Conservation (phyloP, 2,329 filamentous ascomycete species). For the Calcarisporium arbuscula region DNA sequence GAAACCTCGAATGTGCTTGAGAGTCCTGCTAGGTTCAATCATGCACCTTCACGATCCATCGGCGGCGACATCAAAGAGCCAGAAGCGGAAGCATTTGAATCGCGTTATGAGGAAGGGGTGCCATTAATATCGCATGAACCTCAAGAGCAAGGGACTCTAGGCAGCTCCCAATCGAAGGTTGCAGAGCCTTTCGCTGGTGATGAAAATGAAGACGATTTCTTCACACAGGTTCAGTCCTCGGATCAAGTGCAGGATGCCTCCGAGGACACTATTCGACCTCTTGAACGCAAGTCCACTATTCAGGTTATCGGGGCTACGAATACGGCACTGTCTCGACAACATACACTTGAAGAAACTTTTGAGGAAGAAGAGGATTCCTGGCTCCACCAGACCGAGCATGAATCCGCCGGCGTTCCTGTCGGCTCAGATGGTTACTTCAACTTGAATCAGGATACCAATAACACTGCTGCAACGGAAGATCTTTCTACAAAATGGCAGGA, state of each 20-base stretch:
- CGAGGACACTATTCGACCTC: constrained; percentile 16
- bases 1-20: constrained; percentile 8
- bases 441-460: no score
- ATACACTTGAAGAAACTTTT: constrained; percentile 23
- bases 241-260: constrained; percentile 8
- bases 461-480: constrained; percentile 50
- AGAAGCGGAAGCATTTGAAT: constrained; percentile 41
- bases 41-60: constrained; percentile 28
- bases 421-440: no score
- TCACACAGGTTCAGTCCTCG: constrained; percentile 48
- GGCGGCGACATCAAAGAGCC: constrained; percentile 36
- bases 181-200: constrained; percentile 37
- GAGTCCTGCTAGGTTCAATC: constrained; percentile 13
- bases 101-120: constrained; percentile 64
- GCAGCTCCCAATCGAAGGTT: constrained; percentile 15
- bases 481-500: constrained; percentile 78
- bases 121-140: constrained; percentile 47
- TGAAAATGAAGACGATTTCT: constrained; percentile 57
- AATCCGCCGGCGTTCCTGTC: no score
- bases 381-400: constrained; percentile 10
- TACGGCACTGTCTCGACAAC: constrained; percentile 22
- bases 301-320: constrained; percentile 54
- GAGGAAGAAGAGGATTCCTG: constrained; percentile 20
- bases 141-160: constrained; percentile 2
- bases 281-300: constrained; percentile 66